Evolutionary conservation across 352 stramenopile genomes (phyloP), one percentile per base, ranked within the genome.

Genomic region (Pythium phragmiticola): DNA sequence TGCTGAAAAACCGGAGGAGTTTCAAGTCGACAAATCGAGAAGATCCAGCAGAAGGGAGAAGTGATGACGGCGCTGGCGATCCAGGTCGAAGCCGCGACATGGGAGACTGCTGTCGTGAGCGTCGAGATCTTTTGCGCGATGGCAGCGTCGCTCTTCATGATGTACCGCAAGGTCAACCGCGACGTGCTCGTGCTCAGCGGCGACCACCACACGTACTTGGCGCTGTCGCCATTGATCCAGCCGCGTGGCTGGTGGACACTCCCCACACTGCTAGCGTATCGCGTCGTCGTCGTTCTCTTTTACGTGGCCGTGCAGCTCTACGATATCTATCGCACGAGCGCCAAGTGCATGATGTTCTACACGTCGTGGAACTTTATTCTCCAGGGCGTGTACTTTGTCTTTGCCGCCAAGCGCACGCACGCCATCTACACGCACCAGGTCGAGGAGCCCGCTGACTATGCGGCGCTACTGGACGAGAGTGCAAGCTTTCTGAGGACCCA

Each of bases 331-430:
- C 78, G 82, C 45, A 83, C 85, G 16, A 33, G 50, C 11, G 65
- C 64, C 34, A 66, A 68, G 36, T 90, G 85, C 47, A 60, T 92
- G 52, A 65, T 65, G 50, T 92, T 94, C 64, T 94, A 90, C 70
- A 94, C 85, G 42, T 90, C 81, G n/a, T 94, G 85, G 85, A 94
- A 94, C 66, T 91, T 92, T 47, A 74, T 89, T n/a, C 63, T 77
- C 3, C 83, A 94, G 59, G 80, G 79, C 47, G 43, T 55, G 33
- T 92, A 92, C 74, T 92, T 92, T 63, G 41, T 41, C 0, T 26
- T 59, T 6, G 80, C 82, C 8, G 65, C 72, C 0, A 55, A 48
- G 39, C 63, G 70, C 17, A 86, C 80, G 4, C 57, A 60, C 50
- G 49, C 57, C 12, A 55, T 73, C 26, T 57, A 73, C 55, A 64